A percentile compares a stretch with the other conserved stretches of the same genome.
Conservation (phyloP, 768 basidiomycete species). For the Coprinopsis marcescibilis region DNA sequence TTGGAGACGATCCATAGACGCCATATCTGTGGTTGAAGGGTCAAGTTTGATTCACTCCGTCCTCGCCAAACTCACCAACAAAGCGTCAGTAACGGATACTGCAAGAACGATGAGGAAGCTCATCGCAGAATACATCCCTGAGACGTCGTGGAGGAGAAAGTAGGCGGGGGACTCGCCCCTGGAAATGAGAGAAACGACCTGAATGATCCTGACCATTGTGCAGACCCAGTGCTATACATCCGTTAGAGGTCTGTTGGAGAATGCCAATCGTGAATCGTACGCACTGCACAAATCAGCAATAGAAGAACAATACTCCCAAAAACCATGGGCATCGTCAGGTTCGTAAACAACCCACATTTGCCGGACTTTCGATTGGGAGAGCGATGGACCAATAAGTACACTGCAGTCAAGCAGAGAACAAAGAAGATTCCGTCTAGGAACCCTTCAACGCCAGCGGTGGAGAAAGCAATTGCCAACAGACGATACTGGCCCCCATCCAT, state of each 20-base stretch:
- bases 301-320: slow-evolving; percentile 8
- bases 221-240: slow-evolving; percentile 9
- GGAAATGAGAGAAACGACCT: neutral
- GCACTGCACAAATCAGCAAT: slow-evolving; percentile 7
- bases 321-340: neutral
- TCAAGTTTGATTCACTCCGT: neutral
- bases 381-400: slow-evolving; percentile 1
- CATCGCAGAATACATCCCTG: neutral
- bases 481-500: neutral
- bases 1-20: slow-evolving; percentile 10
- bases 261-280: neutral
- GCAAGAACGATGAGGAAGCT: neutral
- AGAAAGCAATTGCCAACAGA: neutral
- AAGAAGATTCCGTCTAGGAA: slow-evolving; percentile 4
- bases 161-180: neutral
- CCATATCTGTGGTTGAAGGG: slow-evolving; percentile 1
- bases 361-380: neutral
- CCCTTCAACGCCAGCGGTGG: slow-evolving; percentile 5
- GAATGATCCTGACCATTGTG: slow-evolving; percentile 4
- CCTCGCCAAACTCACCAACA: neutral
- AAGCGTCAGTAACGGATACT: neutral
- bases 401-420: slow-evolving; percentile 2
- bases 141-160: neutral
- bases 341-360: neutral
- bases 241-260: neutral